These are phyloP conservation scores for Colletotrichum destructivum DNA, from an alignment of 2,329 filamentous ascomycete genomes.

Conservation along the genomic window DNA sequence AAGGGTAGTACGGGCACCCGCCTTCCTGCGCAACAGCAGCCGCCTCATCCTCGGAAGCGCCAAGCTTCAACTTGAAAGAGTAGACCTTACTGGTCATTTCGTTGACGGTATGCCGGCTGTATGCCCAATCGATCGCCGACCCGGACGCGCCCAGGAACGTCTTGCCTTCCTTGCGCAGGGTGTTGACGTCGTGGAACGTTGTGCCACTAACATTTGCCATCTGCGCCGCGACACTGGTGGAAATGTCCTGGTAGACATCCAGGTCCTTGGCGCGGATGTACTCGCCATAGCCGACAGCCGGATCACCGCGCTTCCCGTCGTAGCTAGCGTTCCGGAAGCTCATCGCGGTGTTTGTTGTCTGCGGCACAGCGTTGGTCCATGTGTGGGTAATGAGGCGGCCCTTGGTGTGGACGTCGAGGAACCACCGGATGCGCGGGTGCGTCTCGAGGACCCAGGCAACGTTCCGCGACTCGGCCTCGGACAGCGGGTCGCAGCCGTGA, in stretches of 20 bases:
- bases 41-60: too few relatives aligned
- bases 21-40: too few relatives aligned
- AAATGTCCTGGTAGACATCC: slow-evolving; percentile 49
- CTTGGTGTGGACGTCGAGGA: slow-evolving; percentile 71
- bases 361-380: slow-evolving; percentile 58
- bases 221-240: slow-evolving; percentile 51
- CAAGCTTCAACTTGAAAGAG: slow-evolving; percentile 26
- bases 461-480: slow-evolving; percentile 70
- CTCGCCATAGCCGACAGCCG: slow-evolving; percentile 59
- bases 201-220: slow-evolving; percentile 56
- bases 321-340: too few relatives aligned
- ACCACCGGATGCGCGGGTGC: slow-evolving; percentile 67
- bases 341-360: too few relatives aligned
- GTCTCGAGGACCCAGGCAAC: slow-evolving; percentile 66
- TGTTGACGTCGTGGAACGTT: slow-evolving; percentile 55
- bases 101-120: slow-evolving; percentile 58
- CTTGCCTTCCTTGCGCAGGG: slow-evolving; percentile 57
- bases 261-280: slow-evolving; percentile 56
- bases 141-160: slow-evolving; percentile 51
- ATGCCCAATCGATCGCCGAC: slow-evolving; percentile 62
- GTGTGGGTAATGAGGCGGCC: slow-evolving; percentile 67
- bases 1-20: too few relatives aligned
- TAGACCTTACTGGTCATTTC: slow-evolving; percentile 54
- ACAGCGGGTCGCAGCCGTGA: slow-evolving; percentile 65
- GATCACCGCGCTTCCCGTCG: slow-evolving; percentile 42